Evolutionary conservation across 2,329 filamentous ascomycete genomes (phyloP).

Genomic region (Sclerotinia sclerotiorum): DNA sequence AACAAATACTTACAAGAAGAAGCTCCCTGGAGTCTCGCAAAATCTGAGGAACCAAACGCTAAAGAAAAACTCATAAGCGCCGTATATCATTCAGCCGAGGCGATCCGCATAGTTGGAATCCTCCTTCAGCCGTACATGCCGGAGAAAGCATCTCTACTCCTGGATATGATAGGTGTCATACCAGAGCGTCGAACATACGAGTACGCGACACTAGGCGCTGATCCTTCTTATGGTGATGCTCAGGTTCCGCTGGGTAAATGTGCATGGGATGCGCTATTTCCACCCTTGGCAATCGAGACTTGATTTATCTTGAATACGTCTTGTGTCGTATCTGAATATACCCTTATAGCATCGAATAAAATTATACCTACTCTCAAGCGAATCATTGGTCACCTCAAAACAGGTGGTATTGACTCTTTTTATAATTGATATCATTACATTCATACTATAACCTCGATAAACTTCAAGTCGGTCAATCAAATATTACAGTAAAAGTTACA

Average conservation of each 20-base stretch:
- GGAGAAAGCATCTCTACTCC: constrained; percentile 65
- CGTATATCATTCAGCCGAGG: constrained; percentile 72
- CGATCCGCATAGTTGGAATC: constrained; percentile 76
- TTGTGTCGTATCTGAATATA: not conserved
- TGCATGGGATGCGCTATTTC: constrained; percentile 52
- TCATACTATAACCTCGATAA: not conserved
- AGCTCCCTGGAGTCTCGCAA: constrained; percentile 66
- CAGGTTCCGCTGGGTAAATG: constrained; percentile 40
- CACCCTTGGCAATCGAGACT: constrained; percentile 48
- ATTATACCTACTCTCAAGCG: not conserved
- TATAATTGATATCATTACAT: not conserved
- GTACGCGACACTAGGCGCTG: constrained; percentile 61
- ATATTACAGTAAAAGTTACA: not conserved
- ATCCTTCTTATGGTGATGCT: constrained; percentile 65
- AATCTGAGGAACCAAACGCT: constrained; percentile 32
- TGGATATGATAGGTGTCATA: constrained; percentile 76
- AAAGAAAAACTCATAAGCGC: constrained; percentile 49
- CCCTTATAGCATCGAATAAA: not conserved
- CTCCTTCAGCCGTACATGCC: constrained; percentile 92
- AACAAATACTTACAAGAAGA: constrained; percentile 66
- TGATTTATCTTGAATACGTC: constrained; percentile 32
- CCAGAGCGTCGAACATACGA: constrained; percentile 60
- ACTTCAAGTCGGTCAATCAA: not conserved
- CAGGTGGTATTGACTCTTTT: not conserved
- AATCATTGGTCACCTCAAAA: not conserved